Evolutionary conservation across 192 early-diverging fungal species (phyloP).

Genomic region (Coemansia sp.): DNA sequence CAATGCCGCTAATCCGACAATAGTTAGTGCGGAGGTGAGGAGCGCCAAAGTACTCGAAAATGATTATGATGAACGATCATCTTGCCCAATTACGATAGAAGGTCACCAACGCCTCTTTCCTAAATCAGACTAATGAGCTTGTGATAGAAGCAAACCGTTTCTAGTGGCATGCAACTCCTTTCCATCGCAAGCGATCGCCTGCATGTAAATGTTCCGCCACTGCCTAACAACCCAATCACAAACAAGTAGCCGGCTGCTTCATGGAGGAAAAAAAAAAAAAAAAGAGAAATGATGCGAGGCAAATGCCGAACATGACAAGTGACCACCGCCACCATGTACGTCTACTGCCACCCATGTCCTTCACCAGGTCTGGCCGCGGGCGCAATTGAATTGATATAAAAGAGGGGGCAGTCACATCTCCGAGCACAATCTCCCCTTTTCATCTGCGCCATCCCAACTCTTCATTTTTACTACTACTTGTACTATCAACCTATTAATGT

Average conservation of each 20-base stretch:
- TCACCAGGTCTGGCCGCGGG: not conserved
- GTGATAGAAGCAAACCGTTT: not conserved
- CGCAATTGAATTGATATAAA: not conserved
- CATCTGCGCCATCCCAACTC: not conserved
- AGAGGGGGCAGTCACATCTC: not conserved
- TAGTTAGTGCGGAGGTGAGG: not conserved
- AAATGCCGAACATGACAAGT: not conserved
- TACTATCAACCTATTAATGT: conserved; percentile 19
- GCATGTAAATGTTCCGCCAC: not conserved
- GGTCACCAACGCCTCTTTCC: not conserved
- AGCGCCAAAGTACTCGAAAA: not conserved
- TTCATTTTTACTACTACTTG: not conserved
- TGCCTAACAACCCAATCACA: not conserved
- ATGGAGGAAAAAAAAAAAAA: not conserved
- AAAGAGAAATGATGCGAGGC: not conserved
- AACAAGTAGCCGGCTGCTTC: not conserved
- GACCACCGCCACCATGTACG: conserved; percentile 5
- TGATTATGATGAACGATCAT: not conserved
- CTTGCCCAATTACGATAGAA: conserved; percentile 3
- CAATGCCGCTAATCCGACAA: not conserved
- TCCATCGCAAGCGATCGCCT: not conserved
- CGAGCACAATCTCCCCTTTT: not conserved
- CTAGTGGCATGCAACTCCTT: not conserved
- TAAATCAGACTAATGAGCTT: not conserved
- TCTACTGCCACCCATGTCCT: not conserved